Evolutionary conservation across 2,329 filamentous ascomycete genomes (phyloP).

Genomic region (Teratosphaeria destructans): DNA sequence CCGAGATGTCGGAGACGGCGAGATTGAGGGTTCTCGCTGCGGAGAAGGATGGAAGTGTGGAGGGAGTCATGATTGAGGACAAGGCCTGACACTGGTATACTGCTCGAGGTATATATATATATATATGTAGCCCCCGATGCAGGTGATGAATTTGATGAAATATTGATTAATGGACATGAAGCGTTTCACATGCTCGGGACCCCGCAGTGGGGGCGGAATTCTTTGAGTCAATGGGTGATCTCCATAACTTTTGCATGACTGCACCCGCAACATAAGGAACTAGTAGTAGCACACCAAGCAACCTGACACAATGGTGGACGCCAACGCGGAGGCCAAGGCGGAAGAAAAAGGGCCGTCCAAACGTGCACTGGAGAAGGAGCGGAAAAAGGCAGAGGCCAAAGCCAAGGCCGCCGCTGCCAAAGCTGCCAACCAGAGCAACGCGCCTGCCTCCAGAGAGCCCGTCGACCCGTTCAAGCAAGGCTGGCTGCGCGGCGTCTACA

Average conservation of each 20-base stretch:
- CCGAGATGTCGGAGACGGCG: background rate
- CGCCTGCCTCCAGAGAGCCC: conserved; percentile 13
- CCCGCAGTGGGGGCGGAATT: background rate
- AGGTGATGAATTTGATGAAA: too few relatives aligned
- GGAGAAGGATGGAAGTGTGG: background rate
- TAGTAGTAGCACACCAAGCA: background rate
- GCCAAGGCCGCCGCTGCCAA: conserved; percentile 32
- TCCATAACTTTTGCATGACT: too few relatives aligned
- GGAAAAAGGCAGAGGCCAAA: conserved; percentile 40
- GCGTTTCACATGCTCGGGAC: background rate
- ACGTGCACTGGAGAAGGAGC: conserved; percentile 39
- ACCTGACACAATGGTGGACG: conserved; percentile 19
- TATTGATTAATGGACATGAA: too few relatives aligned
- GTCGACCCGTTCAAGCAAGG: conserved; percentile 40
- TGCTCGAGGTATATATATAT: background rate
- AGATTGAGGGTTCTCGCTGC: background rate
- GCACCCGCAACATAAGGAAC: too few relatives aligned
- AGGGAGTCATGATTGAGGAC: background rate
- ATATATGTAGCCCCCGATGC: background rate
- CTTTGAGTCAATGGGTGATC: background rate
- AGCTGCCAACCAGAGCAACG: conserved; percentile 16
- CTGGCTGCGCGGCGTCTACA: conserved; percentile 41
- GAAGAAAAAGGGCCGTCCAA: conserved; percentile 32
- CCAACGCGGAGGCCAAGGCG: conserved; percentile 5
- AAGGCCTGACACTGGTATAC: background rate